Evolutionary conservation across 768 basidiomycete genomes (phyloP).

Genomic region (button mushroom (Agaricus bisporus)): DNA sequence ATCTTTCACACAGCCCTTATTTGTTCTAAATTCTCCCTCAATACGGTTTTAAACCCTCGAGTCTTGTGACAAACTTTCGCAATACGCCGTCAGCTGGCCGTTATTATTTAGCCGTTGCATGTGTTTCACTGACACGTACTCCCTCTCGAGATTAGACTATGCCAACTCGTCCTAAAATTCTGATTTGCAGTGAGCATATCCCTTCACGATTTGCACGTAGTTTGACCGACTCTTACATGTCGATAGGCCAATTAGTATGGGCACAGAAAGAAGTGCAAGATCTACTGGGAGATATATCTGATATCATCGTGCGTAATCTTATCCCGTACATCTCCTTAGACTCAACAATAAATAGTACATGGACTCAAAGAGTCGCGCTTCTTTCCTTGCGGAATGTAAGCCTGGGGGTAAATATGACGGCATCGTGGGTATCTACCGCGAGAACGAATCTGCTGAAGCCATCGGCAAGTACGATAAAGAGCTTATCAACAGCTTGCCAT

Average conservation of each 20-base stretch:
- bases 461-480: slow-evolving; percentile 81
- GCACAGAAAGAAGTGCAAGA: slow-evolving; percentile 67
- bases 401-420: slow-evolving; percentile 70
- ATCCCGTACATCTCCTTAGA: background rate
- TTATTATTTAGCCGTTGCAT: slow-evolving; percentile 2
- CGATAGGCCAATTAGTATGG: slow-evolving; percentile 68
- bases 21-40: too few species aligned
- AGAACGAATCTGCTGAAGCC: slow-evolving; percentile 55
- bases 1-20: too few species aligned
- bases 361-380: slow-evolving; percentile 56
- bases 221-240: background rate
- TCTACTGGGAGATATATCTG: slow-evolving; percentile 61
- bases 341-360: slow-evolving; percentile 23
- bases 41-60: background rate
- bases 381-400: slow-evolving; percentile 61
- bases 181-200: slow-evolving; percentile 31
- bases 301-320: slow-evolving; percentile 60
- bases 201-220: background rate
- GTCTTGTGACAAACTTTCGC: background rate
- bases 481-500: slow-evolving; percentile 62
- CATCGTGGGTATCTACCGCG: slow-evolving; percentile 72
- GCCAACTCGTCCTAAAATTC: slow-evolving; percentile 23
- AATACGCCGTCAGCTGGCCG: background rate
- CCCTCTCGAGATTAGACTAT: slow-evolving; percentile 12
- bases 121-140: slow-evolving; percentile 1